Conservation (phyloP, 441 rosid genomes). For the Pelargonium myrrhifolium region DNA sequence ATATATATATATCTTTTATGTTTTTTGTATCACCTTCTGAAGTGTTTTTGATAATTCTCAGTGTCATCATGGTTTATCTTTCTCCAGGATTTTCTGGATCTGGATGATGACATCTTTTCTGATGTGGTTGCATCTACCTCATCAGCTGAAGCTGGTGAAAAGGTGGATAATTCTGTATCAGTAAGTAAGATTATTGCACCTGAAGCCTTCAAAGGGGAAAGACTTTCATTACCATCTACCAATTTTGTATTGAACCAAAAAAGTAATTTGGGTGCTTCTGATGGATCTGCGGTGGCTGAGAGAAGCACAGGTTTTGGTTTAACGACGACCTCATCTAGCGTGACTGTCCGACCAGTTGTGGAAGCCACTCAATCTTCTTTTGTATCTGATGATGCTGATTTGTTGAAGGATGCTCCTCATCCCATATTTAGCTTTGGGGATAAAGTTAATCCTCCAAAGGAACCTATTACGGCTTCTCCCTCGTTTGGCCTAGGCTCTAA, state of each 20-base stretch:
- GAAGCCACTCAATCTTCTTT: conserved; percentile 27
- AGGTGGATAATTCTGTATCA: conserved; percentile 21
- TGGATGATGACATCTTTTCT: conserved; percentile 54
- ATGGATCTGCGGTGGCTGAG: conserved; percentile 31
- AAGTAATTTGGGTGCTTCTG: conserved; percentile 25
- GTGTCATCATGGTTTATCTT: background rate
- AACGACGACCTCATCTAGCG: conserved; percentile 22
- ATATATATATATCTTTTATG: background rate
- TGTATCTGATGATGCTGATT: conserved; percentile 23
- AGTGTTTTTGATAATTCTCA: background rate
- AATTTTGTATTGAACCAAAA: conserved; percentile 29
- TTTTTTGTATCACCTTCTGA: background rate
- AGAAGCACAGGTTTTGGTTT: conserved; percentile 26
- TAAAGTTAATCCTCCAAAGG: conserved; percentile 26
- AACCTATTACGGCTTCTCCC: conserved; percentile 24
- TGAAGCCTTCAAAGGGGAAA: conserved; percentile 29
- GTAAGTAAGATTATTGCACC: conserved; percentile 28
- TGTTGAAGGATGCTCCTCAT: conserved; percentile 20
- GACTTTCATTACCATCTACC: conserved; percentile 25
- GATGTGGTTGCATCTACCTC: conserved; percentile 26
- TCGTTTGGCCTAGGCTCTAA: conserved; percentile 19
- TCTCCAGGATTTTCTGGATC: conserved; percentile 57
- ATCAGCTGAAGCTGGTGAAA: conserved; percentile 26
- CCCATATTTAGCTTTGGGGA: conserved; percentile 25
- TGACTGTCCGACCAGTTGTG: conserved; percentile 28